phyloP scores from a whole-genome alignment of 2,329 filamentous ascomycete genomes.

The Sarocladium oryzae region DNA sequence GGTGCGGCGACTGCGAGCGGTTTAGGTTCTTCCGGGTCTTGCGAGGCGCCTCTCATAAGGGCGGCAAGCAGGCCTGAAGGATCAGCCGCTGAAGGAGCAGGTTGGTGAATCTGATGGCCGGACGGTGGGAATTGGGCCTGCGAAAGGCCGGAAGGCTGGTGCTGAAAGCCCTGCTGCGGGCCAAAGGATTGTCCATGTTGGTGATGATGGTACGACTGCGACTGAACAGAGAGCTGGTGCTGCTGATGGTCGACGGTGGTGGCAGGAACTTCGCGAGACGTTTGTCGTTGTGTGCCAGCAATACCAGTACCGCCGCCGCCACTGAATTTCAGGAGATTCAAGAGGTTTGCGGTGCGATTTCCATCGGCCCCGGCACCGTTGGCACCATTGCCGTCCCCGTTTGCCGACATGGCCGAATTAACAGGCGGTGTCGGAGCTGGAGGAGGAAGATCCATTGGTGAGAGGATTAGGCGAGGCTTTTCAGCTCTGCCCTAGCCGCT shows the following conservation, averaged over 20 bases:
- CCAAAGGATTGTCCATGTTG: constrained; percentile 11
- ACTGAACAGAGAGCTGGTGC: constrained; percentile 15
- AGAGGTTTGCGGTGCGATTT: constrained; percentile 48
- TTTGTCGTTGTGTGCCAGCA: constrained; percentile 28
- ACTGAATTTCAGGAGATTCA: constrained; percentile 58
- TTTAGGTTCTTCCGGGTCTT: constrained; percentile 24
- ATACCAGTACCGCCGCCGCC: constrained; percentile 26
- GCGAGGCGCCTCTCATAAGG: constrained; percentile 48
- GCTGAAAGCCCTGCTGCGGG: constrained; percentile 13
- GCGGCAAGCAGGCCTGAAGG: constrained; percentile 52
- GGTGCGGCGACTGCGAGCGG: constrained; percentile 15
- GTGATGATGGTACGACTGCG: constrained; percentile 14
- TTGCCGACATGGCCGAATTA: constrained; percentile 18
- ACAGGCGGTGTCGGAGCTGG: constrained; percentile 45
- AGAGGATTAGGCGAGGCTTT: constrained; percentile 6
- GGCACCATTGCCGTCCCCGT: constrained; percentile 16
- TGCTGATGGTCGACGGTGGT: constrained; percentile 17
- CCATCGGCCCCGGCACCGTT: constrained; percentile 22
- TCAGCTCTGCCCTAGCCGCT: constrained; percentile 1
- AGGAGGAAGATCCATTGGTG: constrained; percentile 33
- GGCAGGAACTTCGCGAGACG: constrained; percentile 16
- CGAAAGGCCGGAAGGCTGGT: constrained; percentile 13
- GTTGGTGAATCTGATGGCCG: constrained; percentile 42
- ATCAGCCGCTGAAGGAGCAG: constrained; percentile 49
- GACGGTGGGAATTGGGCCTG: constrained; percentile 4